Conservation (phyloP, 2,329 filamentous ascomycete genomes). For the Ceratocystis papillata region DNA sequence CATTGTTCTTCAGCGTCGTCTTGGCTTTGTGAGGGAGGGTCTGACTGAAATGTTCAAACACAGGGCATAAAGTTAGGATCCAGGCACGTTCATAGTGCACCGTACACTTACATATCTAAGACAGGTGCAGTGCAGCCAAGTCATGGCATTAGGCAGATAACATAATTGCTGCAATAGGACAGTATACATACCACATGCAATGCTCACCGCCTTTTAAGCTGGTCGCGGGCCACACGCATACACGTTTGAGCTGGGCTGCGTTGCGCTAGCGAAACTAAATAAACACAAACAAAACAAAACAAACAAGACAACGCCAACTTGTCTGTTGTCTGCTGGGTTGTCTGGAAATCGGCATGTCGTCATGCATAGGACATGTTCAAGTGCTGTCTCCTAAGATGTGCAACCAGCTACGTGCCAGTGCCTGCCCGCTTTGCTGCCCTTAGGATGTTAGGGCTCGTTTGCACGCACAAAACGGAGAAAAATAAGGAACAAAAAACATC, state of each 20-base stretch:
- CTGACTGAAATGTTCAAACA: background rate
- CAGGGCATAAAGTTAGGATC: background rate
- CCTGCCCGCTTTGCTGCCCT: background rate
- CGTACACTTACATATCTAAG: background rate
- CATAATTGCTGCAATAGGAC: too few species aligned
- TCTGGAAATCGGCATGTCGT: too few species aligned
- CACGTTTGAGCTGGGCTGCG: background rate
- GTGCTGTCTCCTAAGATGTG: too few species aligned
- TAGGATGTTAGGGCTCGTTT: background rate
- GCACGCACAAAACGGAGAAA: background rate
- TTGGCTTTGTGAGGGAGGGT: background rate
- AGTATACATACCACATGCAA: background rate
- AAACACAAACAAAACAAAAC: background rate
- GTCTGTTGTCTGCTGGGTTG: too few species aligned
- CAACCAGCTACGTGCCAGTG: too few species aligned
- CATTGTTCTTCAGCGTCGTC: background rate
- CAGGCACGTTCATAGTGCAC: background rate
- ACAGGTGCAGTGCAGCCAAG: too few species aligned
- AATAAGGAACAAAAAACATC: background rate
- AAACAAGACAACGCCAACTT: background rate
- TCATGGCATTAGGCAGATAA: too few species aligned
- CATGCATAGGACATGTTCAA: background rate
- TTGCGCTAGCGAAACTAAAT: background rate
- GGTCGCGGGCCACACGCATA: background rate
- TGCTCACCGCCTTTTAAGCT: background rate